These are phyloP conservation scores for Aureobasidium zeae DNA, from an alignment of 2,329 filamentous ascomycete genomes.

Conservation along the genomic window DNA sequence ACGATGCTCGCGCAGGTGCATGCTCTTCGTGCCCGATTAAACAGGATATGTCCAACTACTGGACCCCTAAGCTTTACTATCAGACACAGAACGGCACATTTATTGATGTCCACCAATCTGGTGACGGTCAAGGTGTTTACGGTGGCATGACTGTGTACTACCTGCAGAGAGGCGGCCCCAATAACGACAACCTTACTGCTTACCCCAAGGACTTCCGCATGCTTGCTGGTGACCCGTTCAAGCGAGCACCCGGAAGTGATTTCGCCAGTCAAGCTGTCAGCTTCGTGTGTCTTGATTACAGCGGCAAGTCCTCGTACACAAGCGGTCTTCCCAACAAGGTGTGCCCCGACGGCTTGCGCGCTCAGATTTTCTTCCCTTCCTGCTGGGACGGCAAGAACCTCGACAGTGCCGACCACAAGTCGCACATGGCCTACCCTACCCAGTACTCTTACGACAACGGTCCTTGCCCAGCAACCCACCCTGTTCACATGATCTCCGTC, in stretches of 20 bases:
- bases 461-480: conserved; percentile 45
- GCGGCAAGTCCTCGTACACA: conserved; percentile 37
- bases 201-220: conserved; percentile 66
- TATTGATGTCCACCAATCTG: conserved; percentile 46
- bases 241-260: conserved; percentile 48
- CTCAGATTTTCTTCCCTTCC: conserved; percentile 62
- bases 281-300: conserved; percentile 47
- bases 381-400: conserved; percentile 59
- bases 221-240: conserved; percentile 54
- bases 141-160: conserved; percentile 70
- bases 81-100: conserved; percentile 52
- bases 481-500: conserved; percentile 47
- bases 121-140: conserved; percentile 34
- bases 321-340: conserved; percentile 60
- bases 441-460: conserved; percentile 37
- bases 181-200: conserved; percentile 56
- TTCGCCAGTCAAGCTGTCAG: conserved; percentile 46
- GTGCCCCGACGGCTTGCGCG: conserved; percentile 55
- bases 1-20: conserved; percentile 49
- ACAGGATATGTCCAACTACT: conserved; percentile 66
- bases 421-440: conserved; percentile 58
- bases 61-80: conserved; percentile 65
- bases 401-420: conserved; percentile 50
- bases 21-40: conserved; percentile 64
- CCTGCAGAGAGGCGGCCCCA: conserved; percentile 41